phyloP scores from a whole-genome alignment of 352 stramenopile genomes.

The Globisporangium okanoganense region DNA sequence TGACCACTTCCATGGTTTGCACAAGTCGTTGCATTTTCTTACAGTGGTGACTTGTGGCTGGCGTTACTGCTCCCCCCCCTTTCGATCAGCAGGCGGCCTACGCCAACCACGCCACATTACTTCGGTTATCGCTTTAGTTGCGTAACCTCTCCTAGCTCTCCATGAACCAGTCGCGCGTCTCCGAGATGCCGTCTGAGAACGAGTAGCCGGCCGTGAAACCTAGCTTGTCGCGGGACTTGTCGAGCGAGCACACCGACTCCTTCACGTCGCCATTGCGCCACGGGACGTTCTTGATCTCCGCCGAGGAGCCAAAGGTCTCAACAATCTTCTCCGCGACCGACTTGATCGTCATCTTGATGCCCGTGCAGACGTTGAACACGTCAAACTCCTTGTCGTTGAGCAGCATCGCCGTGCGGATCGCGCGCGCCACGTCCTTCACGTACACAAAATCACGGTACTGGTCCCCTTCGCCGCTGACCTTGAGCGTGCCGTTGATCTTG shows the following conservation, averaged over 20 bases:
- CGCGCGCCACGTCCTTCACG: conserved; percentile 80
- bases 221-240: conserved; percentile 63
- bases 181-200: conserved; percentile 59
- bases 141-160: conserved; percentile 7
- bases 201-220: conserved; percentile 69
- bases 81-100: too few relatives aligned
- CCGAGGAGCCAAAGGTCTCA: conserved; percentile 62
- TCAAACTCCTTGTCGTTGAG: conserved; percentile 64
- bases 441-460: conserved; percentile 87
- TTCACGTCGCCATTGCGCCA: conserved; percentile 78
- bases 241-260: conserved; percentile 70
- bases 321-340: conserved; percentile 61
- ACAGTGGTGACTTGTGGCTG: neutral
- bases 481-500: conserved; percentile 77
- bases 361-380: conserved; percentile 85
- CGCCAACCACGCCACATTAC: too few relatives aligned
- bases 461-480: conserved; percentile 70
- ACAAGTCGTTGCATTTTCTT: neutral
- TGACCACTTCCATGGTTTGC: neutral
- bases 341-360: conserved; percentile 65
- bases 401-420: conserved; percentile 78
- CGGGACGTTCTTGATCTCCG: conserved; percentile 59
- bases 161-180: conserved; percentile 81
- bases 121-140: too few relatives aligned
- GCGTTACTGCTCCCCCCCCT: neutral